Evolutionary conservation across 306 rosid species (phyloP), one percentile per base, ranked within the genome.

Genomic region (Ormosia semicastrata): DNA sequence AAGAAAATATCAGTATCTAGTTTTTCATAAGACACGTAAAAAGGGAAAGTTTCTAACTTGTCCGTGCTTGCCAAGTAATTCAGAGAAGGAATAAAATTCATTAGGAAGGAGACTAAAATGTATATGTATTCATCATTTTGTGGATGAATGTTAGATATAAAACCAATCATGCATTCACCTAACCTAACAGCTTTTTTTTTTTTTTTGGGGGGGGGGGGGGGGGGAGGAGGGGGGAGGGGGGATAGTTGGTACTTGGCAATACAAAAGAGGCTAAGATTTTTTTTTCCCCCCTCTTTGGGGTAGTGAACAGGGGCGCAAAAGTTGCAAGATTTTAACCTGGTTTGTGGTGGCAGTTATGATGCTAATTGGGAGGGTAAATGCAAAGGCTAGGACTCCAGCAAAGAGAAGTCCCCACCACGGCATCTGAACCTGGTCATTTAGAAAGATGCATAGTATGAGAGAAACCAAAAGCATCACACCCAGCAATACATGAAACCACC

Each of bases 331-430:
- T 36, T 52, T 79, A 79, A 89, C 97, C 98, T 94, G 97, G 83
- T 94, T 94, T 82, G 97, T 94, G 78, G 98, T 94, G 62, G 98
- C 98, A 36, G 97, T 91, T 29, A 94, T 94, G 78, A 94, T 88
- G 86, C 98, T 92, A 84, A 94, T 83, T 5, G 98, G 98, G 39
- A 94, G 98, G 47, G 98, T 94, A 77, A 91, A 94, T 47, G 24
- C 41, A 36, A 94, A 90, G 71, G 97, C 97, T 46, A 94, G 72
- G 32, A 60, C 88, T 75, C 39, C 85, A 17, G 98, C 92, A 81
- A 94, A 92, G 71, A 91, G 53, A 66, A 93, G 94, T 41, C 97
- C 97, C 97, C 98, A 93, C 94, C 94, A 93, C 8, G 98, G 98
- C 93, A 94, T 88, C 75, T 94, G 98, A 85, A 94, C 85, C 75